phyloP scores from a whole-genome alignment of 331 rosid genomes.

The Acacia concinna region DNA sequence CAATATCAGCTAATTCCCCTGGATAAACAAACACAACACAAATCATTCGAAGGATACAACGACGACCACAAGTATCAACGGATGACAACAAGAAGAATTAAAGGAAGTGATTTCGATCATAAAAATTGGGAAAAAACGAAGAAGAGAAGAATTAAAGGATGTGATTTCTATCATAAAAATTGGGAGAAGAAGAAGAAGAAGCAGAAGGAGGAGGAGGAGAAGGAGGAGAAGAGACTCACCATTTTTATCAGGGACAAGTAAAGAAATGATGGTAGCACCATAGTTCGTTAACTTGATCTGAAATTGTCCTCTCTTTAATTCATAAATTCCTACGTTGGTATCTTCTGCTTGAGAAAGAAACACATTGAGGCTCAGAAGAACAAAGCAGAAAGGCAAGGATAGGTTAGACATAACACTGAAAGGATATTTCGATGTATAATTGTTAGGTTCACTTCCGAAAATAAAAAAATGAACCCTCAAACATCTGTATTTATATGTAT shows the following conservation, averaged over 20 bases:
- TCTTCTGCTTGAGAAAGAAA: constrained; percentile 1
- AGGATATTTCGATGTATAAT: too few species aligned
- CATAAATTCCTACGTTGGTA: constrained; percentile 38
- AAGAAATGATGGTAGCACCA: constrained; percentile 60
- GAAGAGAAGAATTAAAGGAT: too few species aligned
- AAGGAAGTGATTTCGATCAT: too few species aligned
- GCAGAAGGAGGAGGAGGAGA: too few species aligned
- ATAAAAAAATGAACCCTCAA: too few species aligned
- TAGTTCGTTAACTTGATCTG: constrained; percentile 51
- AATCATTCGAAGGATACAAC: background rate
- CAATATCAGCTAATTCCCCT: constrained; percentile 62
- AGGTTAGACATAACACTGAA: background rate
- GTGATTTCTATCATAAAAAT: too few species aligned
- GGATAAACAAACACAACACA: background rate
- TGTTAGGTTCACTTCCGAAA: too few species aligned
- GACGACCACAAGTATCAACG: too few species aligned
- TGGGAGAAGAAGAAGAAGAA: background rate
- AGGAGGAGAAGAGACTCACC: too few species aligned
- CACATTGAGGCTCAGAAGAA: constrained; percentile 21
- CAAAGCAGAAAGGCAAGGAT: background rate
- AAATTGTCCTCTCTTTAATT: constrained; percentile 46
- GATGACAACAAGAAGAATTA: too few species aligned
- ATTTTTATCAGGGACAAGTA: constrained; percentile 55
- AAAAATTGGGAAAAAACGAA: too few species aligned
- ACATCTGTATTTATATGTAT: too few species aligned